Base-by-base conservation (phyloP, 495 filamentous ascomycete genomes). In the Podospora pseudopauciseta region DNA sequence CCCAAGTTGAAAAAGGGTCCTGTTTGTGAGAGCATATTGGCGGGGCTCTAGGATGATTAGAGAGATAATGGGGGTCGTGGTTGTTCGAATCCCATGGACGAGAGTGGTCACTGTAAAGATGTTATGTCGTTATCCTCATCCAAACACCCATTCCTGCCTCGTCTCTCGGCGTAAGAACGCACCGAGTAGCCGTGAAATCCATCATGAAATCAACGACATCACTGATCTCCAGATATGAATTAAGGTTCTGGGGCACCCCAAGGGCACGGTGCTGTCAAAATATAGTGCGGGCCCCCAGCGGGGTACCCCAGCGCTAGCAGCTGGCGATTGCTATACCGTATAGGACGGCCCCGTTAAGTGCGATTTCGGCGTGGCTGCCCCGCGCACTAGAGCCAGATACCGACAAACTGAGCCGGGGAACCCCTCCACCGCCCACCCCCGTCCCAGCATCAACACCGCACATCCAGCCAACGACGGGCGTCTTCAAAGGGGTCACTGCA, bases 361-460 rank as follows among this genome's bases (percentile, higher is more conserved):
- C 55, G 55, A 58, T 19, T 58, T 26, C 55, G 55, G 55, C 55
- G n/a, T 26, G 55, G 23, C 23, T 58, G 55, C 55, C 55, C 55
- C 55, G 55, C 55, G 39, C 13, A 11, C 9, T 13, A 58, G 23
- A 4, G 4, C 9, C 55, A 58, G 39, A 58, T 26, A 58, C 55
- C 55, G 55, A 58, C 23, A 58, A 23, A 3, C 55, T 1, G 6
- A 58, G 9, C 55, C 23, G 55, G 55, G 55, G 55, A 20, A 58
- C 55, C 55, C 55, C 55, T 58, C 55, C 13, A 19, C 55, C n/a
- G 54, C 54, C 16, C 54, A 18, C 54, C 19, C 54, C 16, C 54
- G 23, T 19, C 55, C 23, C 15, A 58, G n/a, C n/a, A 58, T 19
- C 55, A 58, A 58, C n/a, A 26, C 18, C n/a, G n/a, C 55, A 57